phyloP scores from a whole-genome alignment of 2,329 filamentous ascomycete species.

The Plenodomus biglobosus region DNA sequence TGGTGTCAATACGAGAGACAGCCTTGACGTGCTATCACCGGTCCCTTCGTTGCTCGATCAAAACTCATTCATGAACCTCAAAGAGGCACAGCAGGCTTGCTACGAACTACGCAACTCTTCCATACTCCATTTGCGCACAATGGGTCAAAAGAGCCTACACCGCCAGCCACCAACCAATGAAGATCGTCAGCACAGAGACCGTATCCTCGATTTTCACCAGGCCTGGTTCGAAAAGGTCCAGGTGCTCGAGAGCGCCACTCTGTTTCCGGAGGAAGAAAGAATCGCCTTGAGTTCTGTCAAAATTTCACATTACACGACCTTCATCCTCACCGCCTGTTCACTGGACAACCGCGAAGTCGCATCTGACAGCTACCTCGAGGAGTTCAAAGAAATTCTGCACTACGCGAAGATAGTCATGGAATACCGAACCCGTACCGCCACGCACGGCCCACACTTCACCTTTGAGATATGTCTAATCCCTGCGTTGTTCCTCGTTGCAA shows the following conservation, averaged over 20 bases:
- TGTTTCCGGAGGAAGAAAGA: slow-evolving; percentile 13
- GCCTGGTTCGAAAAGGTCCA: slow-evolving; percentile 14
- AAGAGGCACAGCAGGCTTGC: slow-evolving; percentile 19
- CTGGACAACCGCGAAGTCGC: slow-evolving; percentile 8
- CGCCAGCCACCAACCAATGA: background rate
- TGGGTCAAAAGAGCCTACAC: slow-evolving; percentile 1
- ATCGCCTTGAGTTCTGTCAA: slow-evolving; percentile 18
- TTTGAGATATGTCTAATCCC: slow-evolving; percentile 25
- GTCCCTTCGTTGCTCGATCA: slow-evolving; percentile 2
- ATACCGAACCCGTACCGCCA: slow-evolving; percentile 6
- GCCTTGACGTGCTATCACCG: slow-evolving; percentile 6
- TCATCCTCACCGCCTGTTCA: slow-evolving; percentile 13
- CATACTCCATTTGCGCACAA: slow-evolving; percentile 11
- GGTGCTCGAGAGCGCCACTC: slow-evolving; percentile 2
- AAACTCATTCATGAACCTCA: slow-evolving; percentile 9
- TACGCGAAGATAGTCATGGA: slow-evolving; percentile 23
- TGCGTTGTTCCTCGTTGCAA: slow-evolving; percentile 12
- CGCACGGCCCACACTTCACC: slow-evolving; percentile 18
- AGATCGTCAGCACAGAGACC: slow-evolving; percentile 8
- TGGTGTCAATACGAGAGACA: slow-evolving; percentile 15
- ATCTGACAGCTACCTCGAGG: slow-evolving; percentile 18
- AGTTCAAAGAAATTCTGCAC: slow-evolving; percentile 19
- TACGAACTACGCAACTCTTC: slow-evolving; percentile 25
- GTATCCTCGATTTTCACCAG: slow-evolving; percentile 18
- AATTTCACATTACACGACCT: slow-evolving; percentile 12